These are phyloP conservation scores for Alternaria solani DNA, from an alignment of 2,329 filamentous ascomycete genomes.

Conservation along the genomic window DNA sequence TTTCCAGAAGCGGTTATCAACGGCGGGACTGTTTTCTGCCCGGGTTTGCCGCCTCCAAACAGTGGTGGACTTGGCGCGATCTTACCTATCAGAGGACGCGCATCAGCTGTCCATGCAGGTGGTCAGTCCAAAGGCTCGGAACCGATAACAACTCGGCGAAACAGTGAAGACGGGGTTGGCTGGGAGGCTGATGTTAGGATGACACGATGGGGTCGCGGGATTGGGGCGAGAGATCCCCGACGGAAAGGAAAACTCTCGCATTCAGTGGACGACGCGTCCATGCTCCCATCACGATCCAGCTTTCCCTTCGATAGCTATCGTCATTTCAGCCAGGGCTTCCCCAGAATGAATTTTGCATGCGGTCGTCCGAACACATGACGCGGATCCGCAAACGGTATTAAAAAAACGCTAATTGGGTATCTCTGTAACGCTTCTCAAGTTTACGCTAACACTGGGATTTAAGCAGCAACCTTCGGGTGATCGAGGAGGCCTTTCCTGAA, in stretches of 20 bases:
- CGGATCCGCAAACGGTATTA: constrained; percentile 26
- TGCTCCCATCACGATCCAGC: constrained; percentile 22
- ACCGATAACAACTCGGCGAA: constrained; percentile 30
- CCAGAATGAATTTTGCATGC: neutral
- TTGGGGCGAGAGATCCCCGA: constrained; percentile 24
- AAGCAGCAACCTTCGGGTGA: constrained; percentile 35
- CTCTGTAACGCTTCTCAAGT: constrained; percentile 20
- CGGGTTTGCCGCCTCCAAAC: constrained; percentile 23
- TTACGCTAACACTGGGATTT: constrained; percentile 14
- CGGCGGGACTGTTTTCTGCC: constrained; percentile 39
- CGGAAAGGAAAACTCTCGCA: constrained; percentile 24
- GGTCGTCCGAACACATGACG: constrained; percentile 8
- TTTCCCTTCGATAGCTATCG: constrained; percentile 15
- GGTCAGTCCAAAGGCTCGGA: constrained; percentile 22
- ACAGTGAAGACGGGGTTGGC: constrained; percentile 13
- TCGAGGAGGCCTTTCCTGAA: constrained; percentile 64
- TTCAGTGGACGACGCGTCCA: constrained; percentile 17
- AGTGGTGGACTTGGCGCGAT: constrained; percentile 17
- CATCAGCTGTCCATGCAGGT: constrained; percentile 24
- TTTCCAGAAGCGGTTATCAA: constrained; percentile 44
- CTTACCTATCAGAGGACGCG: constrained; percentile 27
- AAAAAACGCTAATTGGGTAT: constrained; percentile 35
- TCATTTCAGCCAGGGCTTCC: constrained; percentile 14
- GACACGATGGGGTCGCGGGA: constrained; percentile 27
- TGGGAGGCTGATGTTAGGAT: constrained; percentile 15